A percentile compares a stretch with the other conserved stretches of the same genome.
Evolutionary conservation across 345 rosid species (phyloP).

Genomic region (Arabidopsis suecica): DNA sequence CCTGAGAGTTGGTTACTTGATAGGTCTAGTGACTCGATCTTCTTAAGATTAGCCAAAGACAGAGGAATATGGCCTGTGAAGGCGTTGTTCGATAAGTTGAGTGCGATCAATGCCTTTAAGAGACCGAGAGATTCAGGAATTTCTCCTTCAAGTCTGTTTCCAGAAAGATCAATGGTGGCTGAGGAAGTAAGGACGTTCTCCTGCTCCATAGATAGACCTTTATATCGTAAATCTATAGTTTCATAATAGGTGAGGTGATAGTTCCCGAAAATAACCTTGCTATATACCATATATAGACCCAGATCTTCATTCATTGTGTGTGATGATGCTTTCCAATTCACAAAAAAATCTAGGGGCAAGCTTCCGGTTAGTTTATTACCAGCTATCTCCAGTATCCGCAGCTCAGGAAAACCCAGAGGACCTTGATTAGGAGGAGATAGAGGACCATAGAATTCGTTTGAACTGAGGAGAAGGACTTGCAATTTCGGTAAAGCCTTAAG

Average conservation of each 20-base stretch:
- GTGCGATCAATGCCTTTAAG: background rate
- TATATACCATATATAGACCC: background rate
- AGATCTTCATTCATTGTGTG: background rate
- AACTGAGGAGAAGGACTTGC: background rate
- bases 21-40: background rate
- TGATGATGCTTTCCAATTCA: background rate
- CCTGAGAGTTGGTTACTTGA: background rate
- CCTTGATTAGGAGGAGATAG: background rate
- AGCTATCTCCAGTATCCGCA: background rate
- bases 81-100: background rate
- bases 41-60: background rate
- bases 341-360: background rate
- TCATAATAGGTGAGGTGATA: background rate
- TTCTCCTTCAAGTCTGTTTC: background rate
- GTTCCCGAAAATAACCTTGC: accelerated
- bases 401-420: background rate
- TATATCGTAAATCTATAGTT: background rate
- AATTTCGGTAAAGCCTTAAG: background rate
- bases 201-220: background rate
- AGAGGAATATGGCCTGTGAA: background rate
- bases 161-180: background rate
- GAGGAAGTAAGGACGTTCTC: background rate
- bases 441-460: background rate
- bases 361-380: background rate
- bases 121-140: background rate